Evolutionary conservation across 1,284 basidiomycete genomes (phyloP).

Genomic region (Cronartium ribicola): DNA sequence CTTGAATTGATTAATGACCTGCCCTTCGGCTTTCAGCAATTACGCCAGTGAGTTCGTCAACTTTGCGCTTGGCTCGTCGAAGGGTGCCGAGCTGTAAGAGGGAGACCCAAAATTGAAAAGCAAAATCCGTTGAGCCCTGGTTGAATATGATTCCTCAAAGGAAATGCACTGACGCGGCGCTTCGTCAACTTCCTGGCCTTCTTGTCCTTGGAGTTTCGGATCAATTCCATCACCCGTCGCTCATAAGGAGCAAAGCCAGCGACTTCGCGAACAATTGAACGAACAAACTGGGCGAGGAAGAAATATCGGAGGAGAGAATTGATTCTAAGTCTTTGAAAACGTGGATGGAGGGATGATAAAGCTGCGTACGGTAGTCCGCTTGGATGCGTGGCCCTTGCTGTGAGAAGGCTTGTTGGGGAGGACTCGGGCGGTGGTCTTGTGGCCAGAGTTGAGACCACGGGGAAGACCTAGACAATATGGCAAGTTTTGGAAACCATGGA

Average conservation of each 20-base stretch:
- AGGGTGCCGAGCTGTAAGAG: constrained; percentile 77
- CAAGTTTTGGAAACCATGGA: not conserved
- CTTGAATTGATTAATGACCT: constrained; percentile 26
- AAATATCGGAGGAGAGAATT: constrained; percentile 45
- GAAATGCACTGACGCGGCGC: constrained; percentile 72
- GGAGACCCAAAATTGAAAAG: not conserved
- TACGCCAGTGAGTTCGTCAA: constrained; percentile 84
- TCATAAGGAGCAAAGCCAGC: constrained; percentile 98
- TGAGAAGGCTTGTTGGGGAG: constrained; percentile 76
- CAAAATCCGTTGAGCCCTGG: not conserved
- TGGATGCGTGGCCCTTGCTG: constrained; percentile 81
- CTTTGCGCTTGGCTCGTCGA: constrained; percentile 92
- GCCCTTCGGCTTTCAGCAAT: constrained; percentile 82
- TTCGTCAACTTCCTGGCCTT: constrained; percentile 96
- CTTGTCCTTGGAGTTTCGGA: constrained; percentile 81
- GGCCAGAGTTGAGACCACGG: constrained; percentile 85
- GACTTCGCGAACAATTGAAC: constrained; percentile 81
- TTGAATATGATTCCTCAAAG: not conserved
- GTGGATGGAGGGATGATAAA: constrained; percentile 22
- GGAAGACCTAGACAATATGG: constrained; percentile 65
- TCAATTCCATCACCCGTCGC: constrained; percentile 94
- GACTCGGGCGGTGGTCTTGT: constrained; percentile 81
- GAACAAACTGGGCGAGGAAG: constrained; percentile 79
- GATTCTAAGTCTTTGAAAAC: constrained; percentile 44
- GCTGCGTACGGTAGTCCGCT: constrained; percentile 52